Evolutionary conservation across 192 early-diverging fungal species (phyloP).

Genomic region (Linnemannia exigua): DNA sequence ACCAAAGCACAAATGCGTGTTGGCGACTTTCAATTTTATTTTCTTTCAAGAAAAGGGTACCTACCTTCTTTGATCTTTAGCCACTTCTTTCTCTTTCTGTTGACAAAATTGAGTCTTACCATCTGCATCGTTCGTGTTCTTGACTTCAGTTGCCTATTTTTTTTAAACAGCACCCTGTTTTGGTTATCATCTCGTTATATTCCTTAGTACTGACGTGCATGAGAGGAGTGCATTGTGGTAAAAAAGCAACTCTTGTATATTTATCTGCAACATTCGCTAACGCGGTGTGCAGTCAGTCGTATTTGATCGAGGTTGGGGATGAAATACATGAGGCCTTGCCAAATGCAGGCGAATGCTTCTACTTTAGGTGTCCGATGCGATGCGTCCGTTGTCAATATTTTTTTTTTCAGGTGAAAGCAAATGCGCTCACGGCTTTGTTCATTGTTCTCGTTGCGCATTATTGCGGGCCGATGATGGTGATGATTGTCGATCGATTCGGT

Average conservation of each 20-base stretch:
- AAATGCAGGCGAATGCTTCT: neutral
- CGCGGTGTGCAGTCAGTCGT: too few relatives aligned
- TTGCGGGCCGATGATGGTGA: neutral
- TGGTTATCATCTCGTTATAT: neutral
- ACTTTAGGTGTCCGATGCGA: slow-evolving; percentile 2
- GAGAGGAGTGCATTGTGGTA: neutral
- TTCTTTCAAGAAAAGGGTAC: too few relatives aligned
- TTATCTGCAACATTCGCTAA: too few relatives aligned
- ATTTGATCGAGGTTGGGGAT: too few relatives aligned
- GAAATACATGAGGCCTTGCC: too few relatives aligned
- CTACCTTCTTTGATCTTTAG: too few relatives aligned
- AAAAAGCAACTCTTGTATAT: too few relatives aligned
- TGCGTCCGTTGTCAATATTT: neutral
- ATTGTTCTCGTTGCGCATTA: neutral
- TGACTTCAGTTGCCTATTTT: too few relatives aligned
- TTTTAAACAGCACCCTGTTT: neutral
- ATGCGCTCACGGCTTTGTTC: neutral
- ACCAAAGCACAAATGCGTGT: too few relatives aligned
- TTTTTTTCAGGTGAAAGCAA: neutral
- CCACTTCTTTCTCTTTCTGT: neutral
- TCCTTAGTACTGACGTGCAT: neutral
- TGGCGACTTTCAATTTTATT: too few relatives aligned
- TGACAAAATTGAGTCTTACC: neutral
- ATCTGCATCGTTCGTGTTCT: neutral
- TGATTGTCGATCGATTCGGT: too few relatives aligned